phyloP scores from a whole-genome alignment of 768 basidiomycete species.

The Fomitopsis serialis region DNA sequence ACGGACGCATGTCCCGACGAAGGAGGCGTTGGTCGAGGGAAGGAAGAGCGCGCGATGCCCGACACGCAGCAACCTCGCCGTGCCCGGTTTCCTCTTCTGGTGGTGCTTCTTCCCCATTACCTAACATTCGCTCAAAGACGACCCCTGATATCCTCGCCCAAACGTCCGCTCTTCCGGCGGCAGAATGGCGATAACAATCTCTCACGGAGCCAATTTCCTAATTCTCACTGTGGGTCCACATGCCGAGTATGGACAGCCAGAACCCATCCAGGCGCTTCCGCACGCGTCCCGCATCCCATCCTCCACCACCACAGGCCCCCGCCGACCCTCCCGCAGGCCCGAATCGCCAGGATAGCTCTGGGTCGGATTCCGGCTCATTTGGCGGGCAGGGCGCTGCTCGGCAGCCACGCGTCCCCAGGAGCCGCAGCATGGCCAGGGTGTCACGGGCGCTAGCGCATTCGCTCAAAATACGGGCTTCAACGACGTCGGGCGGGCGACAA shows the following conservation, averaged over 20 bases:
- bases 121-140: neutral
- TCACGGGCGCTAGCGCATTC: slow-evolving; percentile 3
- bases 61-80: too few species aligned
- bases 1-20: too few species aligned
- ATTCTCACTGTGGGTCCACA: slow-evolving; percentile 12
- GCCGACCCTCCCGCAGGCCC: slow-evolving; percentile 5
- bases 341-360: slow-evolving; percentile 8
- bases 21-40: too few species aligned
- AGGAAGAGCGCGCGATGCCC: too few species aligned
- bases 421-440: slow-evolving; percentile 2
- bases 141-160: neutral
- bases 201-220: slow-evolving; percentile 14
- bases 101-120: neutral
- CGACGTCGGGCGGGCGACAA: slow-evolving; percentile 1
- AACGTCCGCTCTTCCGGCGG: neutral
- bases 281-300: slow-evolving; percentile 9
- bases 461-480: slow-evolving; percentile 5
- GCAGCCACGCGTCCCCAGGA: slow-evolving; percentile 6
- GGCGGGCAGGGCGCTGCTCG: slow-evolving; percentile 5
- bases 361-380: slow-evolving; percentile 9
- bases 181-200: neutral
- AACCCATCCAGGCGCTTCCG: slow-evolving; percentile 16
- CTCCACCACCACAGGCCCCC: slow-evolving; percentile 9
- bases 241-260: slow-evolving; percentile 16
- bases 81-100: too few species aligned